Evolutionary conservation across 805 yeast species (phyloP), one percentile per base, ranked within the genome.

Genomic region (Phaffomyces antillensis): DNA sequence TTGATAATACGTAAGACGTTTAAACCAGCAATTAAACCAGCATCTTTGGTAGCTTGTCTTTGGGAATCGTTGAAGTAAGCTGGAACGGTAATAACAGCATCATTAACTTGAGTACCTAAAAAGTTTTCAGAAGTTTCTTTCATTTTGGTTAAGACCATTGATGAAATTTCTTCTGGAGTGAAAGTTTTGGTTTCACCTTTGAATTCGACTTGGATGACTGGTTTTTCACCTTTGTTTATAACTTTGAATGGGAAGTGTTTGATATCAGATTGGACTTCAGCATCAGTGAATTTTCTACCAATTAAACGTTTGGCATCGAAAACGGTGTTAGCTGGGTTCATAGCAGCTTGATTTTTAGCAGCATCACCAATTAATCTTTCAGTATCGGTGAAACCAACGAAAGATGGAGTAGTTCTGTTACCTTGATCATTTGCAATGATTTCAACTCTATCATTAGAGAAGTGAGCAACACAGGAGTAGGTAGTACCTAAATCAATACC

Each of bases 351-450:
- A 72, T 90, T 89, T 83, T 89, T 89, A 54, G 96, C 97, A 56
- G 52, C 52, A 46, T 48, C 52, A 48, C 52, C 52, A 31, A 48
- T 48, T 40, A 48, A 48, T 48, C 52, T 82, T 76, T 89, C 97
- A 45, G 85, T 79, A 56, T 85, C 93, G 44, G 96, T 86, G 75
- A 89, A 89, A 37, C 96, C 96, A 47, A 89, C 97, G 65, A 84
- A 90, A 25, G 96, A 89, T 44, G 97, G 96, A 45, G 97, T 89
- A 47, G 90, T 89, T 79, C 97, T 87, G 79, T 89, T 89, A 81
- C 97, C 97, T 76, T 89, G 97, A 69, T 89, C 97, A 67, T 89
- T 89, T 63, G 97, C 96, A 64, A 89, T 86, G 68, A 89, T 89
- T 71, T 89, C 97, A 41, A 90, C 97, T 63, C 85, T 77, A 59